Base-by-base conservation (phyloP, 2,329 filamentous ascomycete species). In the Didymella keratinophila region DNA sequence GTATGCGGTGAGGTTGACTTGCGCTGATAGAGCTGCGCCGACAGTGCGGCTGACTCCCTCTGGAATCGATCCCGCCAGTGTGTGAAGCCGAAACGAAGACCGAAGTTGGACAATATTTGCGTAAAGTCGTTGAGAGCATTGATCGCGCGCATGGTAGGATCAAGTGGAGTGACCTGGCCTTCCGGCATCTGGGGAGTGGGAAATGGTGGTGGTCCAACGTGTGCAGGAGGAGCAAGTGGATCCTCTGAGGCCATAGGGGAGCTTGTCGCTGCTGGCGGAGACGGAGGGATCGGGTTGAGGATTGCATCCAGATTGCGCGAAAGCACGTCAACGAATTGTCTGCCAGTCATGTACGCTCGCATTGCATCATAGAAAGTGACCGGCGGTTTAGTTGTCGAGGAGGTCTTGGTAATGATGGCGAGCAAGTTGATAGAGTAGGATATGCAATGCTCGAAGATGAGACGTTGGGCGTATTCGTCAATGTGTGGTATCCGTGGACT, bases 351-450 rank as follows among this genome's bases (percentile, higher is more conserved):
- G 70, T 91, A 95, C 1, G 92, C 88, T 51, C 93, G 87, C 70
- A 96, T 84, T 1, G 93, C 91, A 72, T 97, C 94, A 70, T 96
- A 89, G 68, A 93, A 97, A 0, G 91, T 94, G 69, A 95, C 86
- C 50, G 94, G 89, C 4, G 89, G 85, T 16, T 84, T 82, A 60
- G 71, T 87, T 84, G 30, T 81, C 78, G 4, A 84, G 75, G 64
- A 85, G 76, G 65, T 85, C 30, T 74, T 72, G 16, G 67, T 68
- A 23, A 90, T 83, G 44, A 92, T 84, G 5, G 87, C 85, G 67
- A 90, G 85, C 62, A 96, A 87, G 60, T 87, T 86, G 58, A 90
- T 85, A 47, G 95, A 85, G 71, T 95, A 97, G n/a, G 89, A 85
- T 65, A 94, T 87, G 63, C 89, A 89, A 70, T 95, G 89, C 73